Evolutionary conservation across 495 filamentous ascomycete genomes (phyloP), one percentile per base, ranked within the genome.

Genomic region (Tuber magnatum): DNA sequence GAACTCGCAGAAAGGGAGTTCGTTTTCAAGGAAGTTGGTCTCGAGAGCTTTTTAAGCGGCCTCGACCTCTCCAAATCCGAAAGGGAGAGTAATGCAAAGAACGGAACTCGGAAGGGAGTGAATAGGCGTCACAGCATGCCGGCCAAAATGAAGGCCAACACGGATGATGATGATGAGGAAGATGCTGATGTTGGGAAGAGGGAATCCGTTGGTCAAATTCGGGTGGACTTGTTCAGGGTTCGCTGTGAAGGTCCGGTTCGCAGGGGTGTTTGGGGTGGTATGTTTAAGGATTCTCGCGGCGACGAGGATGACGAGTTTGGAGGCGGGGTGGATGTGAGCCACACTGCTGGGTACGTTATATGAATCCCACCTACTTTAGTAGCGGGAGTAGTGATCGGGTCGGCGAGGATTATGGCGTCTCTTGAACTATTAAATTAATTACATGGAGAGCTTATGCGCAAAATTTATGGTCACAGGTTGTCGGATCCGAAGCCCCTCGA

Each of bases 1-100:
- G 94, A 98, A 84, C 89, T 99, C 42, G 95, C 95, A 69, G 95
- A 99, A 86, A 89, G 94, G 75, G 95, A 99, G 81, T 99, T 99
- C 80, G 85, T 98, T 73, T 99, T 99, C 84, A 92, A 95, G 69
- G 95, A 99, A 83, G 95, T 99, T 70, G 95, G 96, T 0, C 85
- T 99, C 39, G 95, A 99, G 85, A 86, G 93, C 75, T 97, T 96
- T 93, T 88, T 99, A 10, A 97, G 97, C 79, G 93, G 95, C 3
- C 84, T 99, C 39, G 95, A 98, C 81, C 86, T 99, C 12, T 95
- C 94, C 78, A 93, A 92, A 83, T 92, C 97, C 70, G 94, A 97
- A 83, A 89, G 91, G 77, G 87, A 95, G 75, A 87, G 92, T 81
- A 80, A 81, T 68, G 76, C 74, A 22, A 79, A 80, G 39, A 44